Evolutionary conservation across 176 grass and related monocot genomes (phyloP).

Genomic region (Oryza meridionalis): DNA sequence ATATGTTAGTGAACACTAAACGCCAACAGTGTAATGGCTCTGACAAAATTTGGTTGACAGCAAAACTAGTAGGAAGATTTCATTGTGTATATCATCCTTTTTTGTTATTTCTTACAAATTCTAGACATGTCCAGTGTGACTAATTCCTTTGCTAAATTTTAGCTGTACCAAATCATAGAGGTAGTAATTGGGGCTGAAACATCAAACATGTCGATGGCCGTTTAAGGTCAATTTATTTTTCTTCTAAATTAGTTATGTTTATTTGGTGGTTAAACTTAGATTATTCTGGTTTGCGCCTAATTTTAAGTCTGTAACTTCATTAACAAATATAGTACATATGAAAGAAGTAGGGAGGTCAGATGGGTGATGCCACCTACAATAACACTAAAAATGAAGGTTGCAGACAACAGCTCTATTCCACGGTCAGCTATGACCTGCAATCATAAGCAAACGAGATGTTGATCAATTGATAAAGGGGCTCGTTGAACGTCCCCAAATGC

Average conservation of each 20-base stretch:
- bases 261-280: background rate
- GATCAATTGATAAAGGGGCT: background rate
- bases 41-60: background rate
- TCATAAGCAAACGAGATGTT: background rate
- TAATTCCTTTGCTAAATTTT: background rate
- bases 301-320: background rate
- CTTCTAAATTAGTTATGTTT: background rate
- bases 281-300: background rate
- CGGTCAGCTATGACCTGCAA: constrained; percentile 89
- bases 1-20: background rate
- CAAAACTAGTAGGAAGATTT: background rate
- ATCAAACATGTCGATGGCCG: background rate
- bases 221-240: background rate
- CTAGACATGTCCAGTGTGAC: background rate
- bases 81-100: background rate
- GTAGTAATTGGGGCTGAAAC: background rate
- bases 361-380: constrained; percentile 50
- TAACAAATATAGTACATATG: background rate
- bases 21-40: background rate
- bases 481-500: background rate
- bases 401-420: constrained; percentile 73
- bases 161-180: background rate
- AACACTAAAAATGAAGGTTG: constrained; percentile 81
- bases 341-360: background rate
- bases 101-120: background rate